Evolutionary conservation across 2,329 filamentous ascomycete genomes (phyloP).

Genomic region (Karstenula rhodostoma): DNA sequence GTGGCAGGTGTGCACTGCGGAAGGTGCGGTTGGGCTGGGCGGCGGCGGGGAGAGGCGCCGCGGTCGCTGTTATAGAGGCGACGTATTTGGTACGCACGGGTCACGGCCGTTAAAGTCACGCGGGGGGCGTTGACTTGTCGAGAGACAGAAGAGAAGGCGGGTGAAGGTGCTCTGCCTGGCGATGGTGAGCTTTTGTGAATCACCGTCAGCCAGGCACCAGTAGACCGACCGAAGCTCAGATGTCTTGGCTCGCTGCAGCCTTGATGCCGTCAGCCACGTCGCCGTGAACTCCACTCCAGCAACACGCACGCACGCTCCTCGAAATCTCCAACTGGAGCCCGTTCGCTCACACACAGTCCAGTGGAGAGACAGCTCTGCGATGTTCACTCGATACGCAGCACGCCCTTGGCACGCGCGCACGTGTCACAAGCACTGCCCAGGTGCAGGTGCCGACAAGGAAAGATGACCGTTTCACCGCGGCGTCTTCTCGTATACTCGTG

Average conservation of each 20-base stretch:
- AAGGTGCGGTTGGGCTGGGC: slow-evolving; percentile 13
- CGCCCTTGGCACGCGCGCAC: not conserved
- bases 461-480: not conserved
- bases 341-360: not conserved
- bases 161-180: slow-evolving; percentile 26
- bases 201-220: slow-evolving; percentile 39
- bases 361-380: not conserved
- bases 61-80: not conserved
- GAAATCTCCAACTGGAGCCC: not conserved
- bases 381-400: not conserved
- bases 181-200: slow-evolving; percentile 41
- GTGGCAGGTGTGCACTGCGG: slow-evolving; percentile 3
- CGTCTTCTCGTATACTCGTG: not conserved
- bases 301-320: not conserved
- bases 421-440: not conserved
- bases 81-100: slow-evolving; percentile 9
- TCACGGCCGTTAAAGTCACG: slow-evolving; percentile 11
- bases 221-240: not conserved
- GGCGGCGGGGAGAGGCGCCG: slow-evolving; percentile 10
- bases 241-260: slow-evolving; percentile 7
- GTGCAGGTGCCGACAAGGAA: no score
- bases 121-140: not conserved
- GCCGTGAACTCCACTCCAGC: not conserved
- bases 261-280: not conserved
- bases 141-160: slow-evolving; percentile 10